Conservation (phyloP, 768 basidiomycete genomes). For the Tylopilus felleus region DNA sequence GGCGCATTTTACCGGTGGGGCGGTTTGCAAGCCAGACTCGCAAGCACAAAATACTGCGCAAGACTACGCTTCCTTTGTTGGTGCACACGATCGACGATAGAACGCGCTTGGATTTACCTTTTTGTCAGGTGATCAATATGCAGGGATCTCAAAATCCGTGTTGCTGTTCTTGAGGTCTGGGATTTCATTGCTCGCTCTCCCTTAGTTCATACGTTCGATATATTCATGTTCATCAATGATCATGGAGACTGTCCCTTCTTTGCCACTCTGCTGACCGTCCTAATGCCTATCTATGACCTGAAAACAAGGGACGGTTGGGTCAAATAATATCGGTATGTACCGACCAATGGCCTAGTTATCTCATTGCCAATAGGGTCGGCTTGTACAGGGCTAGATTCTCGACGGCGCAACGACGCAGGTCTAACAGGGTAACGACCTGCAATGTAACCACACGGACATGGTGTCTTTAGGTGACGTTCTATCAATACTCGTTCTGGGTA, state of each 20-base stretch:
- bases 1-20: slow-evolving; percentile 32
- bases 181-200: slow-evolving; percentile 33
- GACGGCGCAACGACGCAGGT: slow-evolving; percentile 21
- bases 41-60: slow-evolving; percentile 21
- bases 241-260: slow-evolving; percentile 34
- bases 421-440: slow-evolving; percentile 27
- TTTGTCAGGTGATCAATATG: slow-evolving; percentile 17
- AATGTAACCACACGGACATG: slow-evolving; percentile 27
- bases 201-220: slow-evolving; percentile 34
- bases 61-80: slow-evolving; percentile 24
- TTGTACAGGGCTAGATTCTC: slow-evolving; percentile 29
- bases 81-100: neutral
- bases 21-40: slow-evolving; percentile 29
- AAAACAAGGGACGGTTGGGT: slow-evolving; percentile 6
- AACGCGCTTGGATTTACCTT: neutral
- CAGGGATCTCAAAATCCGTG: neutral
- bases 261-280: slow-evolving; percentile 19
- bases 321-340: neutral
- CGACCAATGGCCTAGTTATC: neutral
- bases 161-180: slow-evolving; percentile 32
- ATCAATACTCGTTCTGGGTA: slow-evolving; percentile 13
- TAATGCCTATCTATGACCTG: slow-evolving; percentile 21
- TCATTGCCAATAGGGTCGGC: slow-evolving; percentile 19
- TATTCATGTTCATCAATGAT: slow-evolving; percentile 21
- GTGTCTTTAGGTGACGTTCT: slow-evolving; percentile 24